Evolutionary conservation across 2,329 filamentous ascomycete genomes (phyloP), one percentile per base, ranked within the genome.

Genomic region (Clarireedia monteithiana): DNA sequence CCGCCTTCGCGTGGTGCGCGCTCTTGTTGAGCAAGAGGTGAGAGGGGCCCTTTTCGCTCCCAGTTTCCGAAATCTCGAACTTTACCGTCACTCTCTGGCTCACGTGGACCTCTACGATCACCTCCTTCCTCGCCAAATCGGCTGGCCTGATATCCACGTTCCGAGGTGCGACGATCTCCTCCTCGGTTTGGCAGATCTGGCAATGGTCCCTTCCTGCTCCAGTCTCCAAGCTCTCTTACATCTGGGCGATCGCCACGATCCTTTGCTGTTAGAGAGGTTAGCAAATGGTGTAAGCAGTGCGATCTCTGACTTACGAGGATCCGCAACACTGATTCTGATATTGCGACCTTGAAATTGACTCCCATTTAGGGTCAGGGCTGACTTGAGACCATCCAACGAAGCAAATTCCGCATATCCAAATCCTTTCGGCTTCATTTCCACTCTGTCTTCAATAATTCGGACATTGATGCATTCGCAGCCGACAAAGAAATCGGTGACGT

Each of bases 351-450:
- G 87, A 72, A 97, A 91, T 58, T 83, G 84, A 59, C 83, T 79
- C 66, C 90, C 89, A 67, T 91, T 91, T 61, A 94, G 81, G 58
- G 84, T 83, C 62, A 99, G 81, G 56, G 94, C 94, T 74, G 91
- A 87, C 78, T 95, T 95, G 68, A 99, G 77, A 58, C 92, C 92
- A 50, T 97, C 92, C 46, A 94, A 76, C 51, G 84, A 86, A 63
- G 80, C 84, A 68, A 99, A 99, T 73, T 99, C 94, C 63, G 95
- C 92, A 71, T 99, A 99, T 60, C 92, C 94, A 68, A 99, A 99
- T 49, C 94, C 94, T 78, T 99, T 99, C 63, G 94, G 94, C 69
- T 91, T 91, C 73, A 87, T 84, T 70, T 94, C 88, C 71, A 96
- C 80, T 70, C 92, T 94, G 74, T 99, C 95, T 76, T 96, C 92